Evolutionary conservation across 495 filamentous ascomycete genomes (phyloP).

Genomic region (Rostrohypoxylon terebratum): DNA sequence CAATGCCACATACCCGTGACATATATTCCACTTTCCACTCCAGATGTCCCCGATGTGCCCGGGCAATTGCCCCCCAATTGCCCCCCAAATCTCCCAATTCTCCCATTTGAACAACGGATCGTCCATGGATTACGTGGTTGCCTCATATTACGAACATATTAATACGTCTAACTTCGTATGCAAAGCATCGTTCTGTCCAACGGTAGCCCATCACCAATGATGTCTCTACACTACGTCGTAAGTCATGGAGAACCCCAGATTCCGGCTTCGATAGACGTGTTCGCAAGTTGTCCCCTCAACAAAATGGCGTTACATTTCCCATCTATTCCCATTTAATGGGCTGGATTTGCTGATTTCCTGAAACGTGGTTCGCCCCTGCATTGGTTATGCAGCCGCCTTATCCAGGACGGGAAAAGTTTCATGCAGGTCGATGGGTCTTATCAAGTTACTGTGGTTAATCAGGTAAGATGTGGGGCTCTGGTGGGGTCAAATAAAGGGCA

Average conservation of each 20-base stretch:
- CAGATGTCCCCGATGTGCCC: neutral
- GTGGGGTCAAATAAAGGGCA: constrained; percentile 3
- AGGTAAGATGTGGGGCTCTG: neutral
- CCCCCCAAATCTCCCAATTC: neutral
- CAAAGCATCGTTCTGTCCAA: constrained; percentile 4
- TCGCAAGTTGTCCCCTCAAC: constrained; percentile 16
- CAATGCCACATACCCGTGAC: neutral
- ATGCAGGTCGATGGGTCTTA: constrained; percentile 15
- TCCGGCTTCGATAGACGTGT: constrained; percentile 12
- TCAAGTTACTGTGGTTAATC: constrained; percentile 25
- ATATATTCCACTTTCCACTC: neutral
- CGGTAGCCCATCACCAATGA: constrained; percentile 1
- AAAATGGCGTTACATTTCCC: constrained; percentile 11
- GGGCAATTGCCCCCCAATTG: no score
- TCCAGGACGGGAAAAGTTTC: constrained; percentile 37
- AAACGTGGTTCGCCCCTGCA: constrained; percentile 45
- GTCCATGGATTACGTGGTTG: neutral
- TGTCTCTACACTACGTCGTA: no score
- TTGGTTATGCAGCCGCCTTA: constrained; percentile 37
- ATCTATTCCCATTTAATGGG: constrained; percentile 19
- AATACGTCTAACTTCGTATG: neutral
- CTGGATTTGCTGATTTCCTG: constrained; percentile 30
- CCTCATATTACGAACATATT: neutral
- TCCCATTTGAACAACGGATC: neutral
- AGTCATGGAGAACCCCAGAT: constrained; percentile 31